A percentile compares a stretch with the other conserved stretches of the same genome.
These are phyloP conservation scores for Hagleromyces aurorensis DNA, from an alignment of 805 yeast genomes.

Conservation along the genomic window DNA sequence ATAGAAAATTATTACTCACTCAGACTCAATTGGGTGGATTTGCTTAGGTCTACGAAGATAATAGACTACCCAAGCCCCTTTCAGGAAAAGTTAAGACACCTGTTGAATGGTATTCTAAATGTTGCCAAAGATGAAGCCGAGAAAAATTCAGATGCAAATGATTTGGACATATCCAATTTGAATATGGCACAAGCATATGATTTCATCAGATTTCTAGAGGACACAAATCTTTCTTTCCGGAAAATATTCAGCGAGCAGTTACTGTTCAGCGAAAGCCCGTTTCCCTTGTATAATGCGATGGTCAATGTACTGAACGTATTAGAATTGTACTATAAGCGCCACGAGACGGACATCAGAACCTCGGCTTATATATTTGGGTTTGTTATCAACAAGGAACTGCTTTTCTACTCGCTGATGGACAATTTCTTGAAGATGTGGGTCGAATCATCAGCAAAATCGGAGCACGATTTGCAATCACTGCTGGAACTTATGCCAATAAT, in stretches of 20 bases:
- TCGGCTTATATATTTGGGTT: constrained; percentile 35
- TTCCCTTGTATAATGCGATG: constrained; percentile 41
- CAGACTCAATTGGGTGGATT: constrained; percentile 5
- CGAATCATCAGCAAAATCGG: constrained; percentile 43
- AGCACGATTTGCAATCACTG: constrained; percentile 43
- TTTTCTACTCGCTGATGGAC: constrained; percentile 50
- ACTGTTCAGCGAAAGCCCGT: constrained; percentile 46
- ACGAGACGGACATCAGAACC: constrained; percentile 7
- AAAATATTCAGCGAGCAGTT: constrained; percentile 57
- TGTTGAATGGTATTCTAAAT: constrained; percentile 10
- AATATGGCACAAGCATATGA: constrained; percentile 43
- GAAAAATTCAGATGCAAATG: constrained; percentile 8
- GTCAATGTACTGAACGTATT: constrained; percentile 28
- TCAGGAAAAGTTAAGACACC: constrained; percentile 6
- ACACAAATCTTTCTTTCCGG: constrained; percentile 51
- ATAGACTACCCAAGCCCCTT: constrained; percentile 11
- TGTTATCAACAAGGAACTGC: constrained; percentile 37
- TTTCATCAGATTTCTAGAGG: constrained; percentile 45
- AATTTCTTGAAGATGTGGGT: constrained; percentile 59
- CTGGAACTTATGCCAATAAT: constrained; percentile 39
- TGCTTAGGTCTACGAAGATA: constrained; percentile 8
- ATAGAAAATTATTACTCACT: constrained; percentile 11
- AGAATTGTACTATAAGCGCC: constrained; percentile 15
- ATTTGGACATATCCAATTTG: constrained; percentile 8
- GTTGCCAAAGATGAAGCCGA: too few relatives aligned